Evolutionary conservation across 345 rosid genomes (phyloP).

Genomic region (Salix arbutifolia): DNA sequence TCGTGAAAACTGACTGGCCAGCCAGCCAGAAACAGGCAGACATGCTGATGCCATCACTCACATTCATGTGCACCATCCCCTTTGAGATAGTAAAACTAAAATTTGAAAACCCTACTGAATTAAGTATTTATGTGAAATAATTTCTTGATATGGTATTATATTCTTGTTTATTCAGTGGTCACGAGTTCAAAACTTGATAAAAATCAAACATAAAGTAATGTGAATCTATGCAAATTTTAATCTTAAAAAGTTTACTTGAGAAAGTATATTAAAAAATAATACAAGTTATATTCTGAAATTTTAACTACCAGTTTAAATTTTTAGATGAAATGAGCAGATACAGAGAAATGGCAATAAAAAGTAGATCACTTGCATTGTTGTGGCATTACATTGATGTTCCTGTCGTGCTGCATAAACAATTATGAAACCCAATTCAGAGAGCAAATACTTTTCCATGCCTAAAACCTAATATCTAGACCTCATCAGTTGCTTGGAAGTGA

Average conservation of each 20-base stretch:
- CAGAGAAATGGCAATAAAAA: neutral
- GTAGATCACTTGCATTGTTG: neutral
- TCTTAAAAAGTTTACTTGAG: too few relatives aligned
- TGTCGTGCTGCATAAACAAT: neutral
- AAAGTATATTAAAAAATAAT: too few relatives aligned
- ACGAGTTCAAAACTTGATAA: too few relatives aligned
- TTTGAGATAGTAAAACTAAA: neutral
- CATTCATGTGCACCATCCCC: neutral
- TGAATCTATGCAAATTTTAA: too few relatives aligned
- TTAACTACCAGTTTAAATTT: too few relatives aligned
- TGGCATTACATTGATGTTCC: neutral
- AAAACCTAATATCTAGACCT: neutral
- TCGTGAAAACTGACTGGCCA: neutral
- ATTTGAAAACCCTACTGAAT: neutral
- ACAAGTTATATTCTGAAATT: too few relatives aligned
- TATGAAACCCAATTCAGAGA: neutral
- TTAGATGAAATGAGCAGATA: too few relatives aligned
- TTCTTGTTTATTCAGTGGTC: too few relatives aligned
- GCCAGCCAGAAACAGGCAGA: neutral
- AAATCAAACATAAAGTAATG: too few relatives aligned
- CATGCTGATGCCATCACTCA: constrained; percentile 1
- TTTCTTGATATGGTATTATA: too few relatives aligned
- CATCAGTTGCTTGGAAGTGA: neutral
- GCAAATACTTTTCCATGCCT: neutral
- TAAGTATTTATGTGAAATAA: too few relatives aligned